Base-by-base conservation (phyloP, 495 filamentous ascomycete species). In the Aspergillus incahuasiensis region DNA sequence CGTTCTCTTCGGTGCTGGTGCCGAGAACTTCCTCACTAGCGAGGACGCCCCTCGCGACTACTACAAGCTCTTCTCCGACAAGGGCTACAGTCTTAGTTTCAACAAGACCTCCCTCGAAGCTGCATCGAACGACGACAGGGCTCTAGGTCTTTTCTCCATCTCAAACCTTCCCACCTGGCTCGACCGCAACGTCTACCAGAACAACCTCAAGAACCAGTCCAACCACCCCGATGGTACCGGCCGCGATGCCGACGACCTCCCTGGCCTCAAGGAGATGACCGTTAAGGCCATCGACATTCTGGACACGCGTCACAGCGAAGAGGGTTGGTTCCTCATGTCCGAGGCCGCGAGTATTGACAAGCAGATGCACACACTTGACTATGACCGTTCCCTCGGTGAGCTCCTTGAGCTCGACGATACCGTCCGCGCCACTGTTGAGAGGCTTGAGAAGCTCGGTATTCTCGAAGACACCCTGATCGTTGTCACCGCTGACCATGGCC, bases 261-360 rank as follows among this genome's bases (percentile, higher is more conserved):
- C 87, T 3, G 86, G 87, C 4, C 78, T 89, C 16, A 88, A 86
- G 65, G 85, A 90, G n/a, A 90, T 90, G 87, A 89, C 87, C 0
- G 72, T 89, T 38, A 90, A 90, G 70, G 85, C 87, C 0, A 78
- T 90, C 49, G 87, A 90, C 47, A 81, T 90, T 21, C 76, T 90
- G 24, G 67, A 84, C 60, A 68, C 70, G 13, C 85, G 87, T 16
- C 76, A 79, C 50, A 72, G 72, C n/a, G 74, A 83, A 42, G 76
- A 87, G 32, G 86, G 87, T 6, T 90, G 82, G 75, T 88, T 89
- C 76, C 72, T 90, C 60, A 90, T 90, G 86, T 78, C 79, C 3
- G 87, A 90, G 70, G 87, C 84, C 8, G 87, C 87, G 13, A 88
- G 84, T 19, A 87, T 90, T 66, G 87, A 90, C 74, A 90, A 90